Percentiles rank a stretch among this genome's conserved stretches.
Conservation (phyloP, 768 basidiomycete genomes). For the Rossbeevera mucosa region DNA sequence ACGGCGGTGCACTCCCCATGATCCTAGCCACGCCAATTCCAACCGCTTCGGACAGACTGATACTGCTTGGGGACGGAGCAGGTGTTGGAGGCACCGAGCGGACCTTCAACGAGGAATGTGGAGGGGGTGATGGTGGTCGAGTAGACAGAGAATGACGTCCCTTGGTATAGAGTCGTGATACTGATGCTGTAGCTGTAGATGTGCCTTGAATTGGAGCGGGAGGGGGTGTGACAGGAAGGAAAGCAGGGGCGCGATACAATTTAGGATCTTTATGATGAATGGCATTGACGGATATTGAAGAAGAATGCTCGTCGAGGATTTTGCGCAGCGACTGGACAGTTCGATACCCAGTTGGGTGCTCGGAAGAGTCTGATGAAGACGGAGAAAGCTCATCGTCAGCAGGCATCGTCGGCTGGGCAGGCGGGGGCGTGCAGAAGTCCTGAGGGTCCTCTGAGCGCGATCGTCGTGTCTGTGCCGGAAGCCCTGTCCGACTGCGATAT, state of each 20-base stretch:
- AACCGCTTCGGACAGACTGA: slow-evolving; percentile 26
- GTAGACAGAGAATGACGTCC: slow-evolving; percentile 56
- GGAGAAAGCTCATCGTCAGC: slow-evolving; percentile 51
- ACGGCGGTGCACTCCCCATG: slow-evolving; percentile 41
- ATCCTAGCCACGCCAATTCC: slow-evolving; percentile 27
- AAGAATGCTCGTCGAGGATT: slow-evolving; percentile 53
- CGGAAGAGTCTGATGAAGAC: slow-evolving; percentile 52
- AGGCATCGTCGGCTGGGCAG: slow-evolving; percentile 47
- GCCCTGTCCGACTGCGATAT: slow-evolving; percentile 11
- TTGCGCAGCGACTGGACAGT: slow-evolving; percentile 65
- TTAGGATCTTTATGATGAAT: slow-evolving; percentile 11
- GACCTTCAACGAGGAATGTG: slow-evolving; percentile 43
- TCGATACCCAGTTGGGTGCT: slow-evolving; percentile 48
- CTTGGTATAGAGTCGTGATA: slow-evolving; percentile 73
- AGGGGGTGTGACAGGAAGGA: slow-evolving; percentile 40
- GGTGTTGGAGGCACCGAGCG: slow-evolving; percentile 36
- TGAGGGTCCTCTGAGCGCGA: slow-evolving; percentile 32
- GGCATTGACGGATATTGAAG: slow-evolving; percentile 29
- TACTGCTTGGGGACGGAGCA: slow-evolving; percentile 31
- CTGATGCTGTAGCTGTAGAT: slow-evolving; percentile 71
- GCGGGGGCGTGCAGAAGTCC: slow-evolving; percentile 13
- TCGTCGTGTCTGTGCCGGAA: slow-evolving; percentile 7
- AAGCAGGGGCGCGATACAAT: slow-evolving; percentile 16
- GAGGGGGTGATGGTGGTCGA: slow-evolving; percentile 57
- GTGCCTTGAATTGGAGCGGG: slow-evolving; percentile 56